Evolutionary conservation across 768 basidiomycete species (phyloP), one percentile per base, ranked within the genome.

Genomic region (Mycena galericulata): DNA sequence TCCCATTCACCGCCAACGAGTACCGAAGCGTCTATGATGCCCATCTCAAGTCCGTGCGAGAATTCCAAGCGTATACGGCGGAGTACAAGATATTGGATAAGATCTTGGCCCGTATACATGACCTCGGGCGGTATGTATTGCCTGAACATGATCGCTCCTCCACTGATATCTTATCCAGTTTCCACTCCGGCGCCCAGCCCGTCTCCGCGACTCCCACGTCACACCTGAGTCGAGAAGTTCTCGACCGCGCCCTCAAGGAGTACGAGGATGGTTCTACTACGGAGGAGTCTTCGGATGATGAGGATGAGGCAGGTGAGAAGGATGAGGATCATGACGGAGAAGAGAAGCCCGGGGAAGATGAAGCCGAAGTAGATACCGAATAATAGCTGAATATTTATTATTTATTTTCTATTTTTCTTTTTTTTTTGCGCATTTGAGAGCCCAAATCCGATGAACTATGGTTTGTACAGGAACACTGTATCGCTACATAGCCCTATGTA

Each of bases 1-100:
- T 69, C 53, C 43, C 68, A 1, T 74, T 74, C 62, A 64, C 50
- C 15, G 68, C 68, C 11, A 60, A 55, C n/a, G 65, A 68, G 1
- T 74, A 74, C 49, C 65, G 67, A 29, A 20, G 18, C 1, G 47
- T 71, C 17, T 74, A 74, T 29, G 45, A 63, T 4, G 24, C 14
- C 29, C 72, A 74, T 29, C 27, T 74, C 40, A 36, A 47, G 3
- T 26, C 70, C 8, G 53, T 75, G 18, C 4, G 12, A 0, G 38
- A 24, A 9, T 70, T 69, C 34, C 26, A 47, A 11, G 20, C 20
- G 17, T 17, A 41, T 3, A 67, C 68, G 45, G 26, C 10, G 14
- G 3, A 54, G 18, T 50, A 68, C 34, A 24, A 46, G 24, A n/a
- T 72, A 7, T 24, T 72, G 20, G 68, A 62, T 17, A 50, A 49